phyloP scores from a whole-genome alignment of 306 rosid genomes.

The Fragaria ananassa region DNA sequence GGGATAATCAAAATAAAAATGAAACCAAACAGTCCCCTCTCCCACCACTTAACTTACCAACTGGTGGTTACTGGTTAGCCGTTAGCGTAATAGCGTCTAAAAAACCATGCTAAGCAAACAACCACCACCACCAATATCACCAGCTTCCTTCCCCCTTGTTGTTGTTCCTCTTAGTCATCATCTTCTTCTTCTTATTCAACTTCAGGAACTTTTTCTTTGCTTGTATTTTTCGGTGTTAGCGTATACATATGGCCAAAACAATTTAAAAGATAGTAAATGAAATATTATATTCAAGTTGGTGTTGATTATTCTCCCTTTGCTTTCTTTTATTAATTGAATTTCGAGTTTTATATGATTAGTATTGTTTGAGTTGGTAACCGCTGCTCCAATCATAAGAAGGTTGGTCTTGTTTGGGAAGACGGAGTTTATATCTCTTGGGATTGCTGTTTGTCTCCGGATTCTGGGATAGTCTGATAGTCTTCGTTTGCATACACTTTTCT shows the following conservation, averaged over 20 bases:
- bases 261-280: constrained; percentile 2
- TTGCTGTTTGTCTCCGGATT: constrained; percentile 56
- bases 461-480: constrained; percentile 7
- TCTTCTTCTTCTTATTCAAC: background rate
- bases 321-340: constrained; percentile 18
- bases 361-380: constrained; percentile 61
- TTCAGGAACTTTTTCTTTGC: constrained; percentile 31
- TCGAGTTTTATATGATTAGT: constrained; percentile 19
- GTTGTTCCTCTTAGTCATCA: background rate
- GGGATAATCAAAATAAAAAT: background rate
- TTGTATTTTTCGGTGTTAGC: constrained; percentile 35
- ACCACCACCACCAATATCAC: constrained; percentile 29
- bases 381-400: constrained; percentile 84
- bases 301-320: constrained; percentile 24
- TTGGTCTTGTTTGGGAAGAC: constrained; percentile 45
- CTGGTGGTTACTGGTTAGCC: constrained; percentile 62
- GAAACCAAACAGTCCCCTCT: background rate
- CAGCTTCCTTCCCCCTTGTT: background rate
- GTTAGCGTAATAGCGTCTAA: constrained; percentile 24
- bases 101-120: constrained; percentile 69
- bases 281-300: constrained; percentile 48
- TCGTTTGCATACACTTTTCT: background rate
- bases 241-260: constrained; percentile 12
- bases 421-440: constrained; percentile 49
- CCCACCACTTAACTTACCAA: constrained; percentile 40